Evolutionary conservation across 352 stramenopile species (phyloP), one percentile per base, ranked within the genome.

Genomic region (Saprolegnia parasitica): DNA sequence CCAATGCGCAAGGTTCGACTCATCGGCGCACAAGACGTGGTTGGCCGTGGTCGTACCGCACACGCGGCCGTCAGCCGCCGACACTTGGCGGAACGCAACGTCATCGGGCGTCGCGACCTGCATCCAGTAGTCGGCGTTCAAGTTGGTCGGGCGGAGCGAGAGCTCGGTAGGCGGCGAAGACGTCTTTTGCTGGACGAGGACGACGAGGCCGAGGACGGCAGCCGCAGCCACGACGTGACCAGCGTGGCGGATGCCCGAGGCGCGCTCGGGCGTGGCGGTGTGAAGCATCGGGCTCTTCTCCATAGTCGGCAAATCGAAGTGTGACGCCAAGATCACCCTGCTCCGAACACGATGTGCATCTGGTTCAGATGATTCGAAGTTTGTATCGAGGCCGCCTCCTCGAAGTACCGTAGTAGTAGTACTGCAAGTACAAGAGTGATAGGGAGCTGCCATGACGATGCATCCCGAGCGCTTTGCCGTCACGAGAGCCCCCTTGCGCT

Each of bases 251-350:
- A n/a, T 4, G 35, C 11, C 16, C 24, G 52, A 60, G 35, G 52
- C 16, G 24, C 11, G 13, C 13, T 15, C 11, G 52, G 52, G 11
- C 3, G 52, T 18, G 1, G 52, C 3, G 11, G 52, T 26, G 13
- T 15, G 13, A 40, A 60, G 35, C 11, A 60, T 60, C 13, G 52
- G 52, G 16, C 11, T 60, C 35, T 35, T 60, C 35, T 60, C 52
- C 52, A 60, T 60, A 9, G 20, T n/a, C 52, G 52, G 52, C 13
- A 40, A 60, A 60, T 60, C 52, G 52, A 60, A 60, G 52, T 21
- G 52, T 60, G 52, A 16, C 13, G 18, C 18, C 42, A n/a, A 49
- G 11, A 49, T 49, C 42, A 49, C 42, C 42, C 42, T 15, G 13
- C 42, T 1, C 42, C 11, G 42, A 49, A 4, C 42, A n/a, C 18